phyloP scores from a whole-genome alignment of 306 rosid genomes.

The Vigna reflexopilosa region DNA sequence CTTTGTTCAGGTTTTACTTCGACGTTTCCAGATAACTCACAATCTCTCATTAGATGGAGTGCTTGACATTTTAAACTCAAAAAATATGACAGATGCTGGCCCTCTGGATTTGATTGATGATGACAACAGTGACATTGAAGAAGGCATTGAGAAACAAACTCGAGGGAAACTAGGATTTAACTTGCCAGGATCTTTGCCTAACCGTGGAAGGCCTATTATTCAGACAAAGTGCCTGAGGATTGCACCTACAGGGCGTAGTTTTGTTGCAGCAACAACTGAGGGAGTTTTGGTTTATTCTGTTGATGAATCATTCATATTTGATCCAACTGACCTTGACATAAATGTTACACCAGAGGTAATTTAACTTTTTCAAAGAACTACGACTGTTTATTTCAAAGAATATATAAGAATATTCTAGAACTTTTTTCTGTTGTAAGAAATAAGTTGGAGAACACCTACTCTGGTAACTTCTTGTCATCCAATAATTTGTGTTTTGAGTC shows the following conservation, averaged over 20 bases:
- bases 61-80: slow-evolving; percentile 87
- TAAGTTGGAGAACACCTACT: background rate
- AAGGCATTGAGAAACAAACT: slow-evolving; percentile 84
- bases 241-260: slow-evolving; percentile 96
- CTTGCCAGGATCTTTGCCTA: slow-evolving; percentile 87
- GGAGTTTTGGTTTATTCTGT: slow-evolving; percentile 90
- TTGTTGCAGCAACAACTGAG: slow-evolving; percentile 92
- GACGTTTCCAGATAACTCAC: slow-evolving; percentile 84
- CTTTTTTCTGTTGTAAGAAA: slow-evolving; percentile 20
- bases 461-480: background rate
- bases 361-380: background rate
- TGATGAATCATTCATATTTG: slow-evolving; percentile 90
- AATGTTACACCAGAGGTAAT: slow-evolving; percentile 94
- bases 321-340: slow-evolving; percentile 96
- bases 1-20: slow-evolving; percentile 71
- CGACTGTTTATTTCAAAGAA: slow-evolving; percentile 11
- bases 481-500: background rate
- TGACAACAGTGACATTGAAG: slow-evolving; percentile 74
- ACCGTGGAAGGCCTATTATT: slow-evolving; percentile 82
- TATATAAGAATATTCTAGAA: slow-evolving; percentile 9
- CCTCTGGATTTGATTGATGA: slow-evolving; percentile 91
- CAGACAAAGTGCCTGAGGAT: slow-evolving; percentile 85
- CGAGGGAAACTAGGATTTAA: slow-evolving; percentile 69
- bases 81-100: slow-evolving; percentile 94
- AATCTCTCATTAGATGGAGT: slow-evolving; percentile 98